Evolutionary conservation across 75 land plant species (phyloP).

Genomic region (Isoetes taiwanensis): DNA sequence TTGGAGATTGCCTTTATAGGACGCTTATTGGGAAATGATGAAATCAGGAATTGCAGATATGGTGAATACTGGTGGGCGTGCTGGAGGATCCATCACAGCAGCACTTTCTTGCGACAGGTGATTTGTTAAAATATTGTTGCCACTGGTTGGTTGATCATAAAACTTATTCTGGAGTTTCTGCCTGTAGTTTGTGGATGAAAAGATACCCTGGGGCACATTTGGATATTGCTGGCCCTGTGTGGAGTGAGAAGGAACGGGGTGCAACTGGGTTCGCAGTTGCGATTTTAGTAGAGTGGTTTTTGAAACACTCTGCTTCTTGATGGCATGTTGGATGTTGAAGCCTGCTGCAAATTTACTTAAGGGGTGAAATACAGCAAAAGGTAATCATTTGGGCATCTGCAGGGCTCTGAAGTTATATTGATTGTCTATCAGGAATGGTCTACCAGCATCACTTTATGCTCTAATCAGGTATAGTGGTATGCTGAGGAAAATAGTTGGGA

Average conservation of each 20-base stretch:
- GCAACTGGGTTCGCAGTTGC: constrained; percentile 89
- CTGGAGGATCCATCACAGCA: constrained; percentile 90
- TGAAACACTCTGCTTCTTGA: constrained; percentile 49
- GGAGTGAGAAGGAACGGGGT: constrained; percentile 58
- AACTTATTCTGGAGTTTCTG: background rate
- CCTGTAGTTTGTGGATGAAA: constrained; percentile 84
- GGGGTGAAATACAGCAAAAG: too few species aligned
- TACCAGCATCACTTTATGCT: too few species aligned
- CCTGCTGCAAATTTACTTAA: too few species aligned
- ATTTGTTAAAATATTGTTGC: background rate
- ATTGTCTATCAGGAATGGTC: too few species aligned
- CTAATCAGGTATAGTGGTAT: too few species aligned
- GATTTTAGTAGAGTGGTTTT: constrained; percentile 89
- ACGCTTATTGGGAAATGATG: constrained; percentile 93
- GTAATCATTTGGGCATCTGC: too few species aligned
- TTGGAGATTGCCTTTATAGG: constrained; percentile 96
- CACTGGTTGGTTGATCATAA: background rate
- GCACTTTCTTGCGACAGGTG: constrained; percentile 95
- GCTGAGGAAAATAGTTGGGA: too few species aligned
- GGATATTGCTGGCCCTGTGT: constrained; percentile 94
- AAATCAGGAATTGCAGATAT: constrained; percentile 96
- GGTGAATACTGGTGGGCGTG: constrained; percentile 86
- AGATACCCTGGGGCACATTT: constrained; percentile 91
- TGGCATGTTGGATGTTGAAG: too few species aligned
- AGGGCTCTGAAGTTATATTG: too few species aligned